phyloP scores from a whole-genome alignment of 1,139 yeast species.

The Protomyces pachydermus region DNA sequence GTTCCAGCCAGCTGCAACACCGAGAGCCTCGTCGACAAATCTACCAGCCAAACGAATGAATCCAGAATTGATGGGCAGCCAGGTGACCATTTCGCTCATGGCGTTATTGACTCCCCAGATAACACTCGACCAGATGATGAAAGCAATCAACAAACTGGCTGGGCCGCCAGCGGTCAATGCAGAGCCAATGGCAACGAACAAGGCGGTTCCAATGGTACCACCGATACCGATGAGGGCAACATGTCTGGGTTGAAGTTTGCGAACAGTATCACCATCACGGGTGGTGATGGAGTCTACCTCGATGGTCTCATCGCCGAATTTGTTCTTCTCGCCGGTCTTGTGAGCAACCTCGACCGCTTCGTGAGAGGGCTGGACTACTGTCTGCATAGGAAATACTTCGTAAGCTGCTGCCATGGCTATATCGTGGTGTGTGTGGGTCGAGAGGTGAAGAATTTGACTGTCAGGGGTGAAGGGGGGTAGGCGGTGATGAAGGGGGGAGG shows the following conservation, averaged over 20 bases:
- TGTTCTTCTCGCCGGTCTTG: neutral
- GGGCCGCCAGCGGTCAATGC: constrained; percentile 79
- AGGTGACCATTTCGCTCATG: constrained; percentile 80
- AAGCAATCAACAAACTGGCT: constrained; percentile 70
- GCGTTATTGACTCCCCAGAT: constrained; percentile 68
- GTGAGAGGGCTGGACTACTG: neutral
- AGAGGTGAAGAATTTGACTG: too few species aligned
- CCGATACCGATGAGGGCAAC: constrained; percentile 51
- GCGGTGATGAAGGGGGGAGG: neutral
- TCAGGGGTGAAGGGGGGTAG: too few species aligned
- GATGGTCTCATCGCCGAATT: constrained; percentile 1
- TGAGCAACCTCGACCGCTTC: neutral
- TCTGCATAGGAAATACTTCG: neutral
- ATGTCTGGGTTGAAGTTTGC: constrained; percentile 47
- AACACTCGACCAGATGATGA: constrained; percentile 60
- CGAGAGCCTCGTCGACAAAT: constrained; percentile 43
- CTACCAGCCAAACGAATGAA: constrained; percentile 44
- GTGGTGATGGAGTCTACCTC: constrained; percentile 16
- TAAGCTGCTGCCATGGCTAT: neutral
- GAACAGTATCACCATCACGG: constrained; percentile 33
- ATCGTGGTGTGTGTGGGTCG: neutral
- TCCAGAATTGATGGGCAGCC: constrained; percentile 76
- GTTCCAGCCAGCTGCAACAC: constrained; percentile 76
- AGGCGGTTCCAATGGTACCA: constrained; percentile 50
- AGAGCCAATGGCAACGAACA: constrained; percentile 66